Evolutionary conservation across 441 rosid genomes (phyloP), one percentile per base, ranked within the genome.

Genomic region (Eruca vesicaria): DNA sequence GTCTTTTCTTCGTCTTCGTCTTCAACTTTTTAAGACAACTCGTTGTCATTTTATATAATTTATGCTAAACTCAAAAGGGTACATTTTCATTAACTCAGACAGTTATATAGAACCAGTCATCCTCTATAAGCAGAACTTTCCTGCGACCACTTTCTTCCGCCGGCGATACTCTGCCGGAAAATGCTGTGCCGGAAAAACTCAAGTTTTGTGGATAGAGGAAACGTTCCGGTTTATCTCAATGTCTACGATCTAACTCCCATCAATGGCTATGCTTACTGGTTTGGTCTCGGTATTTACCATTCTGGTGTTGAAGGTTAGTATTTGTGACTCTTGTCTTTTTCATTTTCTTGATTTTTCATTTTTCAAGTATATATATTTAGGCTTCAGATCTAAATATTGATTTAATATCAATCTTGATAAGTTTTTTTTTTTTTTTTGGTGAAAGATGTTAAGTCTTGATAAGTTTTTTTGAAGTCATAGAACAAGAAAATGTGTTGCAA

Each of bases 271-370:
- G 94, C 98, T 67, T 92, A 92, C 71, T 95, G 99, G 99, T 74
- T 95, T 67, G 99, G 99, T 21, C 98, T 95, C 64, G 98, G 99
- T 12, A 97, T 88, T 35, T 95, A 93, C 72, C 98, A 95, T 83
- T 95, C 99, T 45, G 99, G 99, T 10, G 96, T 95, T 69, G 89
- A 95, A 95, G 99, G 99, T 95, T 69, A 19, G 83, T 82, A 52
- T 64, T 77, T 16, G 11, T 32, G 35, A 21, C 33, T 11, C 12
- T n/a, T 38, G 10, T 8, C 9, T 1, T 72, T 29, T 7, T 15
- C n/a, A 15, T 32, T 69, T 11, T 63, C 16, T 36, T 26, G 65
- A 14, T 45, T 60, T 15, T 3, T 1, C 11, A 21, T 56, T 23
- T 45, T 21, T 12, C n/a, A n/a, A n/a, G n/a, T 9, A 45, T 21